Evolutionary conservation across 495 filamentous ascomycete genomes (phyloP), one percentile per base, ranked within the genome.

Genomic region (Aspergillus diversus): DNA sequence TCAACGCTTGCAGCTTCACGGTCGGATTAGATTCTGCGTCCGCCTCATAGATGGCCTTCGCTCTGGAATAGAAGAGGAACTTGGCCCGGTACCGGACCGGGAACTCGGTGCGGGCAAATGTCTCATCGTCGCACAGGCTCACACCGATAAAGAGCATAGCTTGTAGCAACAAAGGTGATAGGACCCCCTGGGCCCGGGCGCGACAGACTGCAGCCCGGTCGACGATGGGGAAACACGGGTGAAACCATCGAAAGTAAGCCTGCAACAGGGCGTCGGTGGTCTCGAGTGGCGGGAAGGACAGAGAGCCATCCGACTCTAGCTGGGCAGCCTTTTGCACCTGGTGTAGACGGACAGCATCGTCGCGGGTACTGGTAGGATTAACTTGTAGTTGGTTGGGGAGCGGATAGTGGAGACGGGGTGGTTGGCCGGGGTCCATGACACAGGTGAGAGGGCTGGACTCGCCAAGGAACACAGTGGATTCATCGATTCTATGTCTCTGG

Each of bases 221-320:
- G 5, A 81, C 50, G 34, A 80, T 72, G 0, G 76, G 79, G 35
- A 80, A 81, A 35, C 76, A 78, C 5, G 79, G 79, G 57, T 81
- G 77, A 42, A 81, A 77, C 77, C 79, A 80, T 34, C 73, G 70
- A 57, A 81, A 81, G 54, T 79, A 81, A 16, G 77, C 77, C 16
- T 70, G 61, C 3, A 81, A 56, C 13, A 79, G 67, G 4, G 64
- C 62, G 11, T 75, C 69, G 53, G 72, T 73, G 0, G 76, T 68
- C 0, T 69, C 59, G 1, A 66, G 62, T 21, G 74, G 69, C 0
- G 77, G 77, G 49, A 75, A 81, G 1, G 70, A 63, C 35, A 81
- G 71, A 2, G 75, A 75, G 16, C 77, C 75, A 37, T 77, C 72
- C 4, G 70, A 72, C 13, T 66, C 71, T 7, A 81, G 68, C 42